Base-by-base conservation (phyloP, 805 yeast species). In the Teunomyces funiuensis region DNA sequence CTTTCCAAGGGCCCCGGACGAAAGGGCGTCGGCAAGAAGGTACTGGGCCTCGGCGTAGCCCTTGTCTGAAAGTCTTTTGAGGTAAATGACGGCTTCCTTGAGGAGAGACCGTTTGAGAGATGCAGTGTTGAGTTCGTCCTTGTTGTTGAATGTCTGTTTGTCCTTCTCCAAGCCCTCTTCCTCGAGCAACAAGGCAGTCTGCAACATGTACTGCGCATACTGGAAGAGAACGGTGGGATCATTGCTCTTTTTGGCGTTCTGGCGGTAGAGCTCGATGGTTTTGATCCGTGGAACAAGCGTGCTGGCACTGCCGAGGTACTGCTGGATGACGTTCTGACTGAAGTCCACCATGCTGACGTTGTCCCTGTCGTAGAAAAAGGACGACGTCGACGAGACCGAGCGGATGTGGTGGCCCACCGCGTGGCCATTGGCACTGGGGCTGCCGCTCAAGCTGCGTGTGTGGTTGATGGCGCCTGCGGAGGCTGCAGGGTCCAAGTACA, bases 21-120 rank as follows among this genome's bases (percentile, higher is more conserved):
- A 77, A 60, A 83, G 83, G 0, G 91, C 89, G 62, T 91, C 98
- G n/a, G 82, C 99, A 22, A 93, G 66, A 19, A 90, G 71, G 57
- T 91, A 93, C 61, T 93, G 98, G 0, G 98, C 95, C 40, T 91
- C 96, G 1, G 83, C 74, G 52, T 82, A 84, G 5, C 96, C 95
- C 47, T 84, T 82, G 43, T 85, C 89, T 14, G 89, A 71, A 33
- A 90, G 73, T 51, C 79, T 79, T 51, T 79, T 82, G 49, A 90
- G 71, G 50, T 85, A 83, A 42, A 71, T 69, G 15, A 77, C 69
- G 0, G 97, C 91, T 58, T 93, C 97, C 52, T 85, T 83, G 28
- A 89, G 66, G 41, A 87, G 77, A 28, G 79, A 78, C 29, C 66
- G 66, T 50, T 74, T 77, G 55, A 76, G 63, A 41, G 50, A 50